Evolutionary conservation across 306 rosid genomes (phyloP).

Genomic region (Macrotyloma uniflorum): DNA sequence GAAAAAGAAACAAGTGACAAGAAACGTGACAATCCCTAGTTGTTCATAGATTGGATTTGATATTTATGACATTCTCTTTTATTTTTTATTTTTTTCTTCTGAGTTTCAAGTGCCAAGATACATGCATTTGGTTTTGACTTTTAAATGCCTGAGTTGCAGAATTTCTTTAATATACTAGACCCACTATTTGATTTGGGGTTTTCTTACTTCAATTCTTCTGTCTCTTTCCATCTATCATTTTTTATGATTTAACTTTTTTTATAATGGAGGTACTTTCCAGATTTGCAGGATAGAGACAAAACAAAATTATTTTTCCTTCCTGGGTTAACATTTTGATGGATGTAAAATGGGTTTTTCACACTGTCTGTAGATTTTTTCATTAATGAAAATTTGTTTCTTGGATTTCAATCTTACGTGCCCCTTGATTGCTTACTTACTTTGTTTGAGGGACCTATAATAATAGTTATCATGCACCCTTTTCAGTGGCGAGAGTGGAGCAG

Average conservation of each 20-base stretch:
- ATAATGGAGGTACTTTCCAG: slow-evolving; percentile 21
- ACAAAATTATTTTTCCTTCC: neutral
- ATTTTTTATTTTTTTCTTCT: neutral
- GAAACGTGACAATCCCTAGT: neutral
- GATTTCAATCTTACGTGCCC: slow-evolving; percentile 8
- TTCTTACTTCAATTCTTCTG: slow-evolving; percentile 2
- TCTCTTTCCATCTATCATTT: neutral
- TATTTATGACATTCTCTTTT: neutral
- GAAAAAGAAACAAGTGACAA: neutral
- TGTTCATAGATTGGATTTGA: neutral
- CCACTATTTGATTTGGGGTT: slow-evolving; percentile 1
- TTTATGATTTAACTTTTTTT: neutral
- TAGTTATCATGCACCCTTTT: slow-evolving; percentile 9
- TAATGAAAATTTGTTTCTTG: neutral
- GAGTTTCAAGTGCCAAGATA: neutral
- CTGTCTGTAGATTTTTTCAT: slow-evolving; percentile 19
- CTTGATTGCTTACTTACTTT: slow-evolving; percentile 7
- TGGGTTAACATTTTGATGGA: neutral
- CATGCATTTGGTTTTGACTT: slow-evolving; percentile 24
- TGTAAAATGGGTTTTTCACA: slow-evolving; percentile 10
- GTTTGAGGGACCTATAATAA: slow-evolving; percentile 16
- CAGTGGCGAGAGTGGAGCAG: slow-evolving; percentile 51
- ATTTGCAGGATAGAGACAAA: slow-evolving; percentile 18
- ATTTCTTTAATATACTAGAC: neutral
- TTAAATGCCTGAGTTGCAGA: neutral